A percentile compares a stretch with the other conserved stretches of the same genome.
phyloP scores from a whole-genome alignment of 495 filamentous ascomycete genomes.

The Penicillium manginii region DNA sequence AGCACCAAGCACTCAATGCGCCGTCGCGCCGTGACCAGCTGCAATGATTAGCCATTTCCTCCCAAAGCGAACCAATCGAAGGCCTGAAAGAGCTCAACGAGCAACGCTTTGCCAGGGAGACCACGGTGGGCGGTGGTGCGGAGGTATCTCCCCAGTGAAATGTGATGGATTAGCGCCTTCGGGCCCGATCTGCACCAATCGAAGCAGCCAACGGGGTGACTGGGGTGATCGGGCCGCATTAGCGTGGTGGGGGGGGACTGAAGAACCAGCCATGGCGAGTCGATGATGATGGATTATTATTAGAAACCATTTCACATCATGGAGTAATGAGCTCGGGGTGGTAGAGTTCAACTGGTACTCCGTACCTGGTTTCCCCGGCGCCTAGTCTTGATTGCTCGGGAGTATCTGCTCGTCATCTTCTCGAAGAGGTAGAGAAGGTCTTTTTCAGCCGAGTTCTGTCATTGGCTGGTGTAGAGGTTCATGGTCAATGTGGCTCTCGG shows the following conservation, averaged over 20 bases:
- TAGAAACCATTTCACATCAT: background rate
- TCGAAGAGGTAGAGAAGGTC: background rate
- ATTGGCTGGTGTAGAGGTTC: background rate
- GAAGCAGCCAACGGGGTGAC: conserved; percentile 19
- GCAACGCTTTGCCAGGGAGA: conserved; percentile 17
- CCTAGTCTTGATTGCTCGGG: background rate
- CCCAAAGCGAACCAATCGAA: conserved; percentile 18
- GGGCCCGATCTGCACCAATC: conserved; percentile 22
- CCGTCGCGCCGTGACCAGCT: conserved; percentile 15
- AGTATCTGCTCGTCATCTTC: background rate
- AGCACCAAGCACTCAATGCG: conserved; percentile 18
- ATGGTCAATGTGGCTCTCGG: background rate
- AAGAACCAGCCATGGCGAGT: conserved; percentile 5
- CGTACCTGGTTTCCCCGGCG: background rate
- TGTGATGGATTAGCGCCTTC: conserved; percentile 32
- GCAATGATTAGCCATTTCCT: conserved; percentile 12
- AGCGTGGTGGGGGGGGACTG: conserved; percentile 22
- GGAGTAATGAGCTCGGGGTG: background rate
- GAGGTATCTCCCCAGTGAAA: conserved; percentile 18
- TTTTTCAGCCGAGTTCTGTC: background rate
- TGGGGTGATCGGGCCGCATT: conserved; percentile 35
- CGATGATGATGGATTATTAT: conserved; percentile 1
- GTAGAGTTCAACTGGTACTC: background rate
- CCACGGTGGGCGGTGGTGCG: conserved; percentile 8
- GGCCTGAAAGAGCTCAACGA: conserved; percentile 4